Evolutionary conservation across 2,329 filamentous ascomycete species (phyloP), one percentile per base, ranked within the genome.

Genomic region (Claviceps cyperi): DNA sequence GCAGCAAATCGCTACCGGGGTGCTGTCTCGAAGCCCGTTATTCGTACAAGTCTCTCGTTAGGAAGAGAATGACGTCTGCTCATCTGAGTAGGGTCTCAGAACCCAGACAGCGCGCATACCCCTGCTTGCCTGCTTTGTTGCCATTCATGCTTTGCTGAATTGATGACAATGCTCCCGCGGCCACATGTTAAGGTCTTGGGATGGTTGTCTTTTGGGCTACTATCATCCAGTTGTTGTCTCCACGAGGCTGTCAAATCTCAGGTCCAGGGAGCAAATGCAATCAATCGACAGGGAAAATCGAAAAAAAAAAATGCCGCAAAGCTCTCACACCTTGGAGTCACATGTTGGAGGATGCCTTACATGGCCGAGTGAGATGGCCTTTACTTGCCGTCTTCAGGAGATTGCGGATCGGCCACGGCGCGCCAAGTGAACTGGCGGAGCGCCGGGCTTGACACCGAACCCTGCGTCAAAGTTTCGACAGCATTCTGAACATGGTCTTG

Each of bases 21-120:
- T 44, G 43, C 35, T 45, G 50, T 48, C 50, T 51, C 46, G 48
- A 39, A 24, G 22, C 14, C 17, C 46, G 41, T 39, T 48, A 19
- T 24, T 48, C 46, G 41, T 28, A 47, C 17, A 17, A 40, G 28
- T 32, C 28, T 28, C 35, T 48, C 22, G 21, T 22, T 19, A 28
- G 47, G 32, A 22, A 38, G 21, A 44, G 37, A 35, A 41, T 36
- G 40, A 40, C 43, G 38, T 51, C 40, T 52, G 9, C n/a, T 17
- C 9, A 44, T 14, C 13, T 15, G 28, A 11, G 3, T 28, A 6
- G 41, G 22, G 11, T 32, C 6, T 51, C 39, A 15, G 17, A 11
- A 19, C 19, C 37, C 37, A 43, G 47, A 28, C 46, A 50, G 46
- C 14, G 44, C 43, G 37, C 43, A 48, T 46, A 37, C 46, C 45